A percentile compares a stretch with the other conserved stretches of the same genome.
These are phyloP conservation scores for Cordyceps cicadae DNA, from an alignment of 2,329 filamentous ascomycete genomes.

Conservation along the genomic window DNA sequence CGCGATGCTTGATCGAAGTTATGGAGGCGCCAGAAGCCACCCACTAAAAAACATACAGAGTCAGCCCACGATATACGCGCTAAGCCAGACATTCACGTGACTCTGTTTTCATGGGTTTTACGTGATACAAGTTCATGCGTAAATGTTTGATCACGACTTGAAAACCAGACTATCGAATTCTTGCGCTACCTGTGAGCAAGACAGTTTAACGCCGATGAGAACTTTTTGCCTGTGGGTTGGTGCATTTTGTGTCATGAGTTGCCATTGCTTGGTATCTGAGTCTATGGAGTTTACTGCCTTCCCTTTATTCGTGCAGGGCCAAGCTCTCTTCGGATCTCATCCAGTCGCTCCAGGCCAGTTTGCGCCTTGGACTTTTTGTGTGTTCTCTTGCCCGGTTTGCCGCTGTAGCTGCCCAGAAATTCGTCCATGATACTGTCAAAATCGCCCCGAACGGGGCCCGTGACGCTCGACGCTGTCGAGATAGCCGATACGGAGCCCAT, in stretches of 20 bases:
- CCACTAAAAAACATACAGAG: constrained; percentile 7
- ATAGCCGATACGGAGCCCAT: constrained; percentile 51
- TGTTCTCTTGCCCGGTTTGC: constrained; percentile 59
- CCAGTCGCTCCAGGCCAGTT: constrained; percentile 78
- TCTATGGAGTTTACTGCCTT: constrained; percentile 10
- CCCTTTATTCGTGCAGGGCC: constrained; percentile 61
- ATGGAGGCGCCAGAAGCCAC: constrained; percentile 10
- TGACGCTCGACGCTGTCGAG: constrained; percentile 58
- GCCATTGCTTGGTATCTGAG: neutral
- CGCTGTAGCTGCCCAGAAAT: constrained; percentile 67
- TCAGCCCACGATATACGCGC: neutral
- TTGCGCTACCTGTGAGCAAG: neutral
- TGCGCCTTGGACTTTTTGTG: constrained; percentile 75
- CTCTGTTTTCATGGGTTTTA: neutral
- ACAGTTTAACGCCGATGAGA: neutral
- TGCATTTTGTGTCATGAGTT: neutral
- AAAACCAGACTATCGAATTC: neutral
- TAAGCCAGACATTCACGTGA: constrained; percentile 5
- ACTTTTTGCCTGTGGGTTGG: neutral
- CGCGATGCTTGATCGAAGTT: constrained; percentile 9
- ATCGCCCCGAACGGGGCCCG: constrained; percentile 61
- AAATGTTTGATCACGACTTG: neutral
- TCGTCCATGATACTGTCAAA: constrained; percentile 91
- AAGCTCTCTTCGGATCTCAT: constrained; percentile 75
- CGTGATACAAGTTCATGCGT: neutral